Percentiles rank a stretch among this genome's conserved stretches.
Evolutionary conservation across 441 rosid genomes (phyloP).

Genomic region (Biscutella laevigata): DNA sequence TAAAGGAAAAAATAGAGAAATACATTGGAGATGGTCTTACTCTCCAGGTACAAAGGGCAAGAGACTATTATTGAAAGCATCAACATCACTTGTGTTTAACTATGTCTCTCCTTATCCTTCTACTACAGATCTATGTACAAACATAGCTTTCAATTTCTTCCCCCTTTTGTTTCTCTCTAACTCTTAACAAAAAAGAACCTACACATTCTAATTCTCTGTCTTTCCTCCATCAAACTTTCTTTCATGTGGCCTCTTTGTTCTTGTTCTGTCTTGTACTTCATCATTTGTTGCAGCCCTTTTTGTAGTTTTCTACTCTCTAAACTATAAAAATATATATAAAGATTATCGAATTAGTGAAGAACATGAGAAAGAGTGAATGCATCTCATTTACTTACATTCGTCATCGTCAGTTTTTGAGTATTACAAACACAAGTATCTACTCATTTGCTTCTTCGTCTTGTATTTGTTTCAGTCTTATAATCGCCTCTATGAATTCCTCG

Average conservation of each 20-base stretch:
- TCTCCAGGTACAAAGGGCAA: not conserved
- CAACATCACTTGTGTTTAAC: constrained; percentile 14
- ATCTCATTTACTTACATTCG: constrained; percentile 16
- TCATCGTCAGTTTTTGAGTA: constrained; percentile 13
- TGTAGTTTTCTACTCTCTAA: constrained; percentile 12
- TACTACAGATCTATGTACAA: constrained; percentile 15
- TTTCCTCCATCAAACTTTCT: constrained; percentile 13
- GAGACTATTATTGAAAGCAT: constrained; percentile 7
- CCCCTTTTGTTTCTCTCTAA: constrained; percentile 3
- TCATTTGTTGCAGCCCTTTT: constrained; percentile 9
- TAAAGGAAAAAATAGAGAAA: too few species aligned
- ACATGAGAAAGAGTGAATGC: not conserved
- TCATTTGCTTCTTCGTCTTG: constrained; percentile 22
- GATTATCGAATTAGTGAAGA: not conserved
- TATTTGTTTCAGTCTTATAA: constrained; percentile 31
- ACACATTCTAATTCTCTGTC: not conserved
- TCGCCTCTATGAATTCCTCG: constrained; percentile 37
- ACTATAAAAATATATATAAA: not conserved
- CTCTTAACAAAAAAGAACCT: not conserved
- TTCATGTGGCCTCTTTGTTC: constrained; percentile 10
- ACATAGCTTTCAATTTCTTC: constrained; percentile 9
- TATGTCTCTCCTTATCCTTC: constrained; percentile 18
- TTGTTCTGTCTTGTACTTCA: constrained; percentile 6
- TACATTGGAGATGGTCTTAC: too few species aligned
- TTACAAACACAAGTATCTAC: too few species aligned